These are phyloP conservation scores for Penicillium cosmopolitanum DNA, from an alignment of 495 filamentous ascomycete genomes.

Conservation along the genomic window DNA sequence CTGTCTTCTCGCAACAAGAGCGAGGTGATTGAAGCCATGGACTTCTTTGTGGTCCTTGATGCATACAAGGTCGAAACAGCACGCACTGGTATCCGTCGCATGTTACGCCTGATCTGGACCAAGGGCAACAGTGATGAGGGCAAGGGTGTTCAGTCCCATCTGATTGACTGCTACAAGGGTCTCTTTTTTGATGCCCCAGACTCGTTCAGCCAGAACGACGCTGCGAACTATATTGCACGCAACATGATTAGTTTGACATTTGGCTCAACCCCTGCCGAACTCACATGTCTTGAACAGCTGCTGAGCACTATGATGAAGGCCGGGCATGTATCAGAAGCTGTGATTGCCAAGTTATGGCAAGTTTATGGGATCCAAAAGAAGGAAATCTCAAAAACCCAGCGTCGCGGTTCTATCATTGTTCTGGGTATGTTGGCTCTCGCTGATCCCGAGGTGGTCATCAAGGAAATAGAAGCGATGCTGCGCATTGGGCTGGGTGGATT, in stretches of 20 bases:
- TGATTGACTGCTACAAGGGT: constrained; percentile 95
- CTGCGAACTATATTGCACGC: constrained; percentile 92
- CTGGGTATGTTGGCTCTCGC: constrained; percentile 96
- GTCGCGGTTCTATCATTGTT: constrained; percentile 92
- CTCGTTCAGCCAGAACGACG: constrained; percentile 82
- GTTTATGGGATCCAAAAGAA: constrained; percentile 93
- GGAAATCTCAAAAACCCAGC: constrained; percentile 90
- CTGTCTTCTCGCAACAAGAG: constrained; percentile 94
- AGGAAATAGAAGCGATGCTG: constrained; percentile 91
- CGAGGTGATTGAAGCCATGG: constrained; percentile 98
- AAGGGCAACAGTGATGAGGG: constrained; percentile 99
- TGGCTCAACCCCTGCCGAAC: constrained; percentile 88
- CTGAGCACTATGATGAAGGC: constrained; percentile 97
- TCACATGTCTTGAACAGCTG: constrained; percentile 93
- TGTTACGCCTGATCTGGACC: constrained; percentile 97
- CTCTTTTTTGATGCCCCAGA: constrained; percentile 95
- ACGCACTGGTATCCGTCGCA: constrained; percentile 83
- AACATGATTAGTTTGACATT: constrained; percentile 99
- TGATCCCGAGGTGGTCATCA: constrained; percentile 87
- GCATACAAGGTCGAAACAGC: constrained; percentile 94
- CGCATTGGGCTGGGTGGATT: constrained; percentile 83
- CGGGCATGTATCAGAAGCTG: constrained; percentile 80
- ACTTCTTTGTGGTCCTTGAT: constrained; percentile 93
- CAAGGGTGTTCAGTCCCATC: constrained; percentile 94
- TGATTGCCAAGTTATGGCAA: constrained; percentile 93